Percentiles rank a stretch among this genome's conserved stretches.
These are phyloP conservation scores for Pseudonitzschia multiseries DNA, from an alignment of 108 stramenopile genomes.

Conservation along the genomic window DNA sequence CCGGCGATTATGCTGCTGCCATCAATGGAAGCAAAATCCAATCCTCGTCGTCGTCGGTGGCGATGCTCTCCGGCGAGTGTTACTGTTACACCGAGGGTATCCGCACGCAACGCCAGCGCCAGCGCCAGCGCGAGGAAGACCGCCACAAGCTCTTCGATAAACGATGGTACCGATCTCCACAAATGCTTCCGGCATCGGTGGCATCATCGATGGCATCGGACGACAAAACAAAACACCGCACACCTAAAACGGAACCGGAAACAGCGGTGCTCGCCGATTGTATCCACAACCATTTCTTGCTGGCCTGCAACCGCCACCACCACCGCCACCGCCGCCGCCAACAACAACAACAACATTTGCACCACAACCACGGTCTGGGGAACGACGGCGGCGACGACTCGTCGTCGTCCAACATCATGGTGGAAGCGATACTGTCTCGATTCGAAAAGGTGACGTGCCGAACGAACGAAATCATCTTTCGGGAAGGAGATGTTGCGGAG, in stretches of 20 bases:
- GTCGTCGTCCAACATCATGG: neutral
- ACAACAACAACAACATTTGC: neutral
- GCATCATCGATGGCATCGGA: no score
- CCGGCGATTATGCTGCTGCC: neutral
- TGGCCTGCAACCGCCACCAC: conserved; percentile 1
- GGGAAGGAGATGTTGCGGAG: conserved; percentile 18
- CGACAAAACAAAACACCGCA: neutral
- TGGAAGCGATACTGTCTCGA: conserved; percentile 12
- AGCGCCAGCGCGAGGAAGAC: neutral
- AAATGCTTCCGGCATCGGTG: no score
- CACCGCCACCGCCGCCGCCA: no score
- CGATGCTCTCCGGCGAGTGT: no score
- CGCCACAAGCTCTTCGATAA: neutral
- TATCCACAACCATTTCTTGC: conserved; percentile 33
- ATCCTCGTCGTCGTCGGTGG: no score
- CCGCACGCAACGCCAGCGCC: neutral
- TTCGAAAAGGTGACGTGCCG: conserved; percentile 30
- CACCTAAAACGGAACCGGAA: conserved; percentile 31
- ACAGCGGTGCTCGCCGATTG: conserved; percentile 35
- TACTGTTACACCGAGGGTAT: no score
- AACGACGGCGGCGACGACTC: no score
- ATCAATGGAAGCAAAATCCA: no score
- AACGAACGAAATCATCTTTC: conserved; percentile 67
- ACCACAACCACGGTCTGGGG: no score
- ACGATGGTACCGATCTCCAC: neutral